Evolutionary conservation across 192 early-diverging fungal genomes (phyloP), one percentile per base, ranked within the genome.

Genomic region (Rhizoclosmatium sp.): DNA sequence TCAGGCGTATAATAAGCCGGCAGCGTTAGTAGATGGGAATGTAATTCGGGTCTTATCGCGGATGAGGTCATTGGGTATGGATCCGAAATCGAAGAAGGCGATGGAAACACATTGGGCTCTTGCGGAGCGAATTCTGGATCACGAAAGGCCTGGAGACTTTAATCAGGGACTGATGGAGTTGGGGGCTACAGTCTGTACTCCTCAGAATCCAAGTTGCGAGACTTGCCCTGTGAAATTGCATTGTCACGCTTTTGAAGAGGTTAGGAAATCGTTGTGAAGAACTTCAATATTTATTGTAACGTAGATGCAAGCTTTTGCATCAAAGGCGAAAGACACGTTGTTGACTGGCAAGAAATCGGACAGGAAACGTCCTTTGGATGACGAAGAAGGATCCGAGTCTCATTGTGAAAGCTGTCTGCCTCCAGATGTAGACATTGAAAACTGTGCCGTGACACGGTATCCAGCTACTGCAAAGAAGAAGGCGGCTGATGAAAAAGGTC

Each of bases 111-210:
- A 89, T 70, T 94, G 93, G 93, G 67, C 82, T 39, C 80, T 92
- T 5, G 92, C 93, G 5, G 81, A 80, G 47, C 69, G 77, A 40
- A 61, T 93, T 21, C 78, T 95, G 10, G 85, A 90, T 44, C 59
- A 67, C 4, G 75, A 82, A 5, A 84, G 87, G 16, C 92, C 93
- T 41, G 93, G 93, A 7, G 88, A 92, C 61, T 94, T 92, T 68
- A 95, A 95, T 74, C 93, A 95, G 65, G 92, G 91, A 7, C 58
- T 95, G 61, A 95, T 95, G 93, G 93, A 95, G 82, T 81, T 94
- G 3, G 93, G 93, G 0, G 91, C 93, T 1, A 87, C 85, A 5
- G 78, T 95, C 3, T 95, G 93, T 80, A 92, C 90, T 2, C 93
- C 93, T 1, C 83, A 83, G 66, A 88, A 88, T 31, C 93, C 92